Evolutionary conservation across 352 stramenopile species (phyloP), one percentile per base, ranked within the genome.

Genomic region (Pythium monospermum): DNA sequence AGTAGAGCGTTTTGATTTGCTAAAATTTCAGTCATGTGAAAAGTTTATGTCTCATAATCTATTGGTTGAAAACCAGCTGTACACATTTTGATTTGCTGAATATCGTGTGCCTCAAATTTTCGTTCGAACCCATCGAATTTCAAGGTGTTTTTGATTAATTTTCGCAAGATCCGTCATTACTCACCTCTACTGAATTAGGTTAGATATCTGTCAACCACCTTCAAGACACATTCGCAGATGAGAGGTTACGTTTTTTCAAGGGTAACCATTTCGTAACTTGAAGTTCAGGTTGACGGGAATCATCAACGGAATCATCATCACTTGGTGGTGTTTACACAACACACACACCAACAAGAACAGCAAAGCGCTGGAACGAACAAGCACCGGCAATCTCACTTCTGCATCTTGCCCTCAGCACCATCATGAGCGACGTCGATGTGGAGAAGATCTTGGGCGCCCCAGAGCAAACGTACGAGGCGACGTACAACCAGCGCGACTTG

Each of bases 401-500:
- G 27, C 36, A 35, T 32, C n/a, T 44, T 31, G 26, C 12, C 8
- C 21, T 16, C 6, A 8, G 22, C 35, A 27, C 18, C 28, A 61
- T 11, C 35, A 85, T 86, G 74, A 82, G 58, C 44, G 38, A 43
- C n/a, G 47, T 86, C 42, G 66, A 88, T 61, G 71, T 80, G 33
- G 61, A 80, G 54, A 72, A 72, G 54, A 87, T 91, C 65, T 61
- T 91, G 39, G 62, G 49, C 58, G 80, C 53, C 37, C 61, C 67
- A 4, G 67, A 68, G 39, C 62, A 73, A 38, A 61, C 46, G 18
- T 91, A 84, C 64, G 61, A 68, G 31, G 79, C 71, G 44, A 71
- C 56, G 10, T 96, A 96, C 75, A 96, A 89, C 66, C 73, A 90
- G 68, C 83, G 87, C 58, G 88, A 96, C 64, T 70, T 96, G 54